These are phyloP conservation scores for Penicillium sp. DNA, from an alignment of 2,329 filamentous ascomycete genomes.

Conservation along the genomic window DNA sequence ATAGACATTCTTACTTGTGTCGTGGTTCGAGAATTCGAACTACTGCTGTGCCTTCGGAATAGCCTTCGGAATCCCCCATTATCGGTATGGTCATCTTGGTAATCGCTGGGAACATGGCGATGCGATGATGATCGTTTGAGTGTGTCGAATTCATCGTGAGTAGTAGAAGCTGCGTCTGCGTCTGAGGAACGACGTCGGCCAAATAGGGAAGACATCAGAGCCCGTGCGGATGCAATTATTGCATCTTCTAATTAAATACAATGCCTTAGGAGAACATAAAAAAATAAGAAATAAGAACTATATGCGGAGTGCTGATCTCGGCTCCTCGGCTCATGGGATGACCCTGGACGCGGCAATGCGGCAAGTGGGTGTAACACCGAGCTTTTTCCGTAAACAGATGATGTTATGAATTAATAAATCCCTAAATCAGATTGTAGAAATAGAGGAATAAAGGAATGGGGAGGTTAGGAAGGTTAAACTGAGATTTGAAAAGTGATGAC, in stretches of 20 bases:
- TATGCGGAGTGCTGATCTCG: constrained; percentile 14
- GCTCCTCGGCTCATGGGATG: constrained; percentile 14
- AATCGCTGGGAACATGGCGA: constrained; percentile 3
- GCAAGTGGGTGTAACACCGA: constrained; percentile 9
- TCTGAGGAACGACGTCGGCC: constrained; percentile 30
- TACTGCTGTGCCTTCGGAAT: constrained; percentile 24
- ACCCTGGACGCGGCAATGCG: constrained; percentile 12
- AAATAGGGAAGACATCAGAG: constrained; percentile 27
- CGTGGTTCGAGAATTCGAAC: neutral
- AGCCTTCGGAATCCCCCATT: constrained; percentile 22
- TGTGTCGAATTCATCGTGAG: constrained; percentile 7
- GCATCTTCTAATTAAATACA: neutral
- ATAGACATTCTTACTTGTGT: constrained; percentile 3
- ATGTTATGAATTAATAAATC: neutral
- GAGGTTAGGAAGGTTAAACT: neutral
- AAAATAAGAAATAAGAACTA: neutral
- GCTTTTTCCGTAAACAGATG: neutral
- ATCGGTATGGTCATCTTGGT: neutral
- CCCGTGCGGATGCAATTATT: neutral
- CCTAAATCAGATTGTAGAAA: neutral
- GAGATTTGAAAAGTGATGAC: constrained; percentile 1
- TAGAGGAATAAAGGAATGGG: neutral
- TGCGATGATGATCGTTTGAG: constrained; percentile 11
- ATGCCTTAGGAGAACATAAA: neutral
- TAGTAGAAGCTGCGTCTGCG: constrained; percentile 4